These are phyloP conservation scores for Sarocladium kiliense DNA, from an alignment of 2,329 filamentous ascomycete species.

Conservation along the genomic window DNA sequence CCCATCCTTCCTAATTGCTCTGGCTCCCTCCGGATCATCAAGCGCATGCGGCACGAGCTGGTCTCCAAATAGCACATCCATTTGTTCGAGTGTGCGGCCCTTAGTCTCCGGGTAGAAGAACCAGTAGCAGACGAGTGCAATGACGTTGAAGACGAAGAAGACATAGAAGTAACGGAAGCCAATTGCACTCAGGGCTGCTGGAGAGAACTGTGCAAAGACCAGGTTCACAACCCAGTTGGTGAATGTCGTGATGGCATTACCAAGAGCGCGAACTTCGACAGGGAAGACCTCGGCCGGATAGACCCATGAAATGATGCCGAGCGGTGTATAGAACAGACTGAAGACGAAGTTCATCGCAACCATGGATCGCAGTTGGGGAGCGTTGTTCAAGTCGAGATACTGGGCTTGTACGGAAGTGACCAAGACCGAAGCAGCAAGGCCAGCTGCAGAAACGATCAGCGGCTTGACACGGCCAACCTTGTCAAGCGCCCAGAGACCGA, in stretches of 20 bases:
- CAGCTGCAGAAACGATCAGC: conserved; percentile 34
- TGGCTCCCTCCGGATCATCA: conserved; percentile 9
- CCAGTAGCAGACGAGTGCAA: conserved; percentile 17
- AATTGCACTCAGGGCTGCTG: conserved; percentile 33
- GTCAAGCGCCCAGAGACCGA: conserved; percentile 40
- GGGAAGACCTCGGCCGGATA: conserved; percentile 36
- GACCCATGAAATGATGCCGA: conserved; percentile 39
- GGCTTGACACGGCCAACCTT: conserved; percentile 42
- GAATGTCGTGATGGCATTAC: conserved; percentile 23
- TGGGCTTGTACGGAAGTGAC: conserved; percentile 23
- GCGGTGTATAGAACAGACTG: conserved; percentile 20
- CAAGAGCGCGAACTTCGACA: conserved; percentile 23
- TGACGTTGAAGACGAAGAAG: conserved; percentile 21
- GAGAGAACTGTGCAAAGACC: conserved; percentile 44
- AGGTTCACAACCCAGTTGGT: conserved; percentile 30
- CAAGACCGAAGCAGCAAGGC: conserved; percentile 20
- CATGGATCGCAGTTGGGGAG: conserved; percentile 22
- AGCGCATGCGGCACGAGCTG: conserved; percentile 12
- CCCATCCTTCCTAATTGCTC: conserved; percentile 9
- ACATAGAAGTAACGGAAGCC: conserved; percentile 40
- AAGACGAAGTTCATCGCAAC: conserved; percentile 31
- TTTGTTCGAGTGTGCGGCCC: conserved; percentile 21
- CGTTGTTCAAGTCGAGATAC: conserved; percentile 19
- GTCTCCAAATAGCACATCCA: conserved; percentile 29
- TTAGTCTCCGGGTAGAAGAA: conserved; percentile 28